phyloP scores from a whole-genome alignment of 768 basidiomycete genomes.

The Holtermannia corniformis region DNA sequence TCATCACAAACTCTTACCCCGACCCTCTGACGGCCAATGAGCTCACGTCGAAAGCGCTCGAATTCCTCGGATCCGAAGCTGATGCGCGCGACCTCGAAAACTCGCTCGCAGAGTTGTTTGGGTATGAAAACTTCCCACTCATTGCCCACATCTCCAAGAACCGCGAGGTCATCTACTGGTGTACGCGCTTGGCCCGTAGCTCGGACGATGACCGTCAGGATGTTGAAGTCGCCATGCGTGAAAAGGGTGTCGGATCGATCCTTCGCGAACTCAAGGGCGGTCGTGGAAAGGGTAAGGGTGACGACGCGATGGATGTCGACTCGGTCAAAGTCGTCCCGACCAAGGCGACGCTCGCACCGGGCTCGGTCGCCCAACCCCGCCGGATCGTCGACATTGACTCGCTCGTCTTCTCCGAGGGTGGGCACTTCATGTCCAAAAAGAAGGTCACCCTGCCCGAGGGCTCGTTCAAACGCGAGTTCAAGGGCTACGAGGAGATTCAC shows the following conservation, averaged over 20 bases:
- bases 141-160: slow-evolving; percentile 88
- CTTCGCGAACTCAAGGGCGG: slow-evolving; percentile 77
- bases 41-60: slow-evolving; percentile 75
- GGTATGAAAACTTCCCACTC: slow-evolving; percentile 71
- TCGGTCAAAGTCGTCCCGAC: slow-evolving; percentile 56
- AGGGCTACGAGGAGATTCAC: slow-evolving; percentile 97
- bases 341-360: slow-evolving; percentile 77
- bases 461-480: slow-evolving; percentile 90
- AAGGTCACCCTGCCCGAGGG: slow-evolving; percentile 96
- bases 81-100: slow-evolving; percentile 88
- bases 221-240: slow-evolving; percentile 95
- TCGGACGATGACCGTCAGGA: slow-evolving; percentile 82
- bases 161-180: slow-evolving; percentile 94
- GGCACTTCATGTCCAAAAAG: slow-evolving; percentile 96
- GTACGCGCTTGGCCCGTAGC: slow-evolving; percentile 85
- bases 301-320: slow-evolving; percentile 60
- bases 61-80: slow-evolving; percentile 75
- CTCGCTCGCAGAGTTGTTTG: slow-evolving; percentile 90
- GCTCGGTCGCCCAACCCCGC: slow-evolving; percentile 73
- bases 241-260: slow-evolving; percentile 95
- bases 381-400: slow-evolving; percentile 76
- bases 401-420: slow-evolving; percentile 94
- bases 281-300: slow-evolving; percentile 46
- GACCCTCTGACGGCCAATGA: slow-evolving; percentile 91
- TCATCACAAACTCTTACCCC: slow-evolving; percentile 79